Evolutionary conservation across 345 rosid genomes (phyloP), one percentile per base, ranked within the genome.

Genomic region (Eucalyptus lansdowneana): DNA sequence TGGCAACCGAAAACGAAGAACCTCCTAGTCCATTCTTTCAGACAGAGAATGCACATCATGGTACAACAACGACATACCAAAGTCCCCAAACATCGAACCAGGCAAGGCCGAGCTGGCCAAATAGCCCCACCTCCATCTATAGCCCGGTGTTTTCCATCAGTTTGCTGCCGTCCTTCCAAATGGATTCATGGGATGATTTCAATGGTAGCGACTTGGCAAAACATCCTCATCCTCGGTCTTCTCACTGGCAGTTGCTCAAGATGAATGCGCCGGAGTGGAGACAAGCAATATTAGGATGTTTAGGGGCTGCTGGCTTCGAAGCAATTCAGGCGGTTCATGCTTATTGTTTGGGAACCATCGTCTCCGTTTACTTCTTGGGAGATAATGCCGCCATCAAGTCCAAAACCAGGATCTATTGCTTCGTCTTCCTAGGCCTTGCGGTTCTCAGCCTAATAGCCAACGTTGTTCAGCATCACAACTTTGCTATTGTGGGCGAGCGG

Each of bases 251-350:
- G 29, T 89, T 94, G 88, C 87, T 92, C 88, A 87, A 34, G 90
- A 91, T 94, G 96, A 93, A 90, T 88, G 92, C 89, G 14, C 91
- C 91, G 9, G 94, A 94, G 87, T 93, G 94, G 94, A 92, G 91
- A 86, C 89, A 89, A 86, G 90, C 92, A 31, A 51, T 93, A 50
- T 87, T 92, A 25, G 94, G 95, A 44, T 94, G 94, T 76, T 5
- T 93, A n/a, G 96, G 93, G 11, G 94, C 95, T 16, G 91, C 91
- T 31, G 87, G 89, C 31, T 89, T 60, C 42, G 95, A 94, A 53
- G 91, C 92, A 45, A 87, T 93, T 88, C 92, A 92, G 80, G 93
- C 94, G 19, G 53, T 54, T 53, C 89, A 90, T 88, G 92, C 95
- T 6, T 94, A 90, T 86, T 94, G 91, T 89, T 58, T 94, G 49